These are phyloP conservation scores for Capsicum chinense DNA, from an alignment of 257 asterid genomes.

Conservation along the genomic window DNA sequence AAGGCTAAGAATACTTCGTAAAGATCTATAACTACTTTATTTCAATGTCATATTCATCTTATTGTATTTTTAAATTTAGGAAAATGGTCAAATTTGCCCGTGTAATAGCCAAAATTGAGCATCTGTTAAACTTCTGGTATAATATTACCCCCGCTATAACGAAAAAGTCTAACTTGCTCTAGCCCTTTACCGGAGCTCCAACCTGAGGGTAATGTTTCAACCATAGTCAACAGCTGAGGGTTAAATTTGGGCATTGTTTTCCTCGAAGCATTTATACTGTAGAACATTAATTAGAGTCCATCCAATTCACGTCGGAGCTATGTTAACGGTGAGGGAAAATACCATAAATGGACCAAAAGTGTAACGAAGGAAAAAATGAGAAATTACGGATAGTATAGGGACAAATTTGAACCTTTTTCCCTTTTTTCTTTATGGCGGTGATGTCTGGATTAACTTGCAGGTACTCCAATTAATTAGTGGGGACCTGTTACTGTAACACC, in stretches of 20 bases:
- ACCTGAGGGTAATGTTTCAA: background rate
- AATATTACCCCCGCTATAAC: background rate
- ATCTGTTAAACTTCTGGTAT: background rate
- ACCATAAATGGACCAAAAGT: background rate
- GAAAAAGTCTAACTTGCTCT: background rate
- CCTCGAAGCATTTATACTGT: background rate
- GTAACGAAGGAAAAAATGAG: background rate
- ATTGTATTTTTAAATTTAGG: background rate
- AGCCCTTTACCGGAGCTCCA: background rate
- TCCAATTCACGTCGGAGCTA: background rate
- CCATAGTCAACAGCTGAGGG: background rate
- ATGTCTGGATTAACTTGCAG: slow-evolving; percentile 4
- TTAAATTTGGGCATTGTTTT: background rate
- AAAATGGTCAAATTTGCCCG: background rate
- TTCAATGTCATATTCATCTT: background rate
- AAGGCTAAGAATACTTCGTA: background rate
- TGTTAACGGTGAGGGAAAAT: background rate
- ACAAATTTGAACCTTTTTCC: background rate
- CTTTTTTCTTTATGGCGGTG: background rate
- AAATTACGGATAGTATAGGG: background rate
- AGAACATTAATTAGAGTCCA: background rate
- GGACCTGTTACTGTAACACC: background rate
- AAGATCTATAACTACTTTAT: slow-evolving; percentile 6
- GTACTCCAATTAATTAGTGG: background rate
- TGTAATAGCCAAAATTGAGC: too few species aligned